phyloP scores from a whole-genome alignment of 177 flowering plant genomes.

The Vitis hybrid region DNA sequence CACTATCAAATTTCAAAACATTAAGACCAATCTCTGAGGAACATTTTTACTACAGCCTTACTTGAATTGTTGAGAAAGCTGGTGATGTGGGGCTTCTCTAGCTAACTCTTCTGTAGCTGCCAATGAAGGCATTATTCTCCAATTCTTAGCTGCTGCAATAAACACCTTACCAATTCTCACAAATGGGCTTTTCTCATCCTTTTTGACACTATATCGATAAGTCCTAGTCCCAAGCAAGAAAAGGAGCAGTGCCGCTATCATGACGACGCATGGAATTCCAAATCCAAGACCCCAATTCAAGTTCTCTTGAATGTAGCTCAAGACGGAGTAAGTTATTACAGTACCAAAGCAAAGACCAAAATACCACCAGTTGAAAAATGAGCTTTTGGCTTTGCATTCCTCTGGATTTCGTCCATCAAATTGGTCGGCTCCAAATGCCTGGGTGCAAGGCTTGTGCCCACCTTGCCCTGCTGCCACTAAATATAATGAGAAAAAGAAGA shows the following conservation, averaged over 20 bases:
- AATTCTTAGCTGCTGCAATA: slow-evolving; percentile 33
- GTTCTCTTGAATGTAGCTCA: slow-evolving; percentile 53
- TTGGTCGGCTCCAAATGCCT: slow-evolving; percentile 60
- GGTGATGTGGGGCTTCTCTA: slow-evolving; percentile 15
- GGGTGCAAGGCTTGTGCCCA: slow-evolving; percentile 56
- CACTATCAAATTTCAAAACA: too few relatives aligned
- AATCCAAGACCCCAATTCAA: slow-evolving; percentile 58
- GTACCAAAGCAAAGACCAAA: slow-evolving; percentile 30
- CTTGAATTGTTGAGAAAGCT: slow-evolving; percentile 34
- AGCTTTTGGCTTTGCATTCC: slow-evolving; percentile 50
- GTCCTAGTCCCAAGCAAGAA: slow-evolving; percentile 48
- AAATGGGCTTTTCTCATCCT: slow-evolving; percentile 38
- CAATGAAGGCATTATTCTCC: slow-evolving; percentile 22
- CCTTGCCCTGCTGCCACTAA: slow-evolving; percentile 41
- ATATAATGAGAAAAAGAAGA: slow-evolving; percentile 47
- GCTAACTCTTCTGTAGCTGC: slow-evolving; percentile 19
- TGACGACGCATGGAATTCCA: slow-evolving; percentile 46
- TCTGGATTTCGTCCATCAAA: slow-evolving; percentile 39
- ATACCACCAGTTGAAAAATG: slow-evolving; percentile 70
- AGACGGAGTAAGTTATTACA: slow-evolving; percentile 12
- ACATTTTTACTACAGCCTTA: slow-evolving; percentile 6
- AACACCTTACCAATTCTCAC: slow-evolving; percentile 38
- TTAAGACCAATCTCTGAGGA: too few relatives aligned
- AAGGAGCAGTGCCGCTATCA: slow-evolving; percentile 32
- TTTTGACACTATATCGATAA: slow-evolving; percentile 32